A percentile compares a stretch with the other conserved stretches of the same genome.
Conservation (phyloP, 2,329 filamentous ascomycete species). For the Zarea fungicola region DNA sequence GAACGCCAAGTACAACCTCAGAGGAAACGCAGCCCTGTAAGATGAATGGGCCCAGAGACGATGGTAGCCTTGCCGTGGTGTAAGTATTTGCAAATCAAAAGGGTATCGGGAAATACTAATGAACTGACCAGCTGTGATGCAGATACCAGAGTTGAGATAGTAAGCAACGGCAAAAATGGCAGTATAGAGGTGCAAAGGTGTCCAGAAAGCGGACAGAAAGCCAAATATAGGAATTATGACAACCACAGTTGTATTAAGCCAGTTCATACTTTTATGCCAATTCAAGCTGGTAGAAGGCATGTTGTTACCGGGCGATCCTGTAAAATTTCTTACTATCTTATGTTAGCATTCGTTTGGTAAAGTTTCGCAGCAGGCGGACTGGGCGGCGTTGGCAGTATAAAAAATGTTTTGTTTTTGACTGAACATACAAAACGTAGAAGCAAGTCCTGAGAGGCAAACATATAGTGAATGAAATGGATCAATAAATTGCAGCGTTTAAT, state of each 20-base stretch:
- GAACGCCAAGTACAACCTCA: slow-evolving; percentile 77
- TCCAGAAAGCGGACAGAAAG: slow-evolving; percentile 70
- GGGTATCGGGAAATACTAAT: background rate
- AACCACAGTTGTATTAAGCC: slow-evolving; percentile 82
- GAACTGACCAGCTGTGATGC: slow-evolving; percentile 70
- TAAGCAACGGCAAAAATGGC: slow-evolving; percentile 68
- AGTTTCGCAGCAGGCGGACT: too few species aligned
- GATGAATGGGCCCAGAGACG: slow-evolving; percentile 82
- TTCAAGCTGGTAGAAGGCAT: slow-evolving; percentile 73
- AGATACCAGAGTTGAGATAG: slow-evolving; percentile 79
- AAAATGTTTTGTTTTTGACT: too few species aligned
- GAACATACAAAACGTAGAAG: too few species aligned
- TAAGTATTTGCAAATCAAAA: background rate
- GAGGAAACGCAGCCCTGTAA: slow-evolving; percentile 70
- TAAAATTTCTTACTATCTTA: too few species aligned
- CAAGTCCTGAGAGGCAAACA: too few species aligned
- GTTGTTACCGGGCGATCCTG: slow-evolving; percentile 84
- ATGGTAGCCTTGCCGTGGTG: slow-evolving; percentile 39
- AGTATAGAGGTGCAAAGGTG: slow-evolving; percentile 67
- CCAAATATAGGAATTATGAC: slow-evolving; percentile 70
- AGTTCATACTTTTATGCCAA: slow-evolving; percentile 92
- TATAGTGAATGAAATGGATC: too few species aligned
- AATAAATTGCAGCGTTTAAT: too few species aligned
- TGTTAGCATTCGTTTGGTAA: too few species aligned
- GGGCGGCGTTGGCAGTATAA: too few species aligned